Evolutionary conservation across 495 filamentous ascomycete species (phyloP).

Genomic region (Melanomma pulvis-pyrius): DNA sequence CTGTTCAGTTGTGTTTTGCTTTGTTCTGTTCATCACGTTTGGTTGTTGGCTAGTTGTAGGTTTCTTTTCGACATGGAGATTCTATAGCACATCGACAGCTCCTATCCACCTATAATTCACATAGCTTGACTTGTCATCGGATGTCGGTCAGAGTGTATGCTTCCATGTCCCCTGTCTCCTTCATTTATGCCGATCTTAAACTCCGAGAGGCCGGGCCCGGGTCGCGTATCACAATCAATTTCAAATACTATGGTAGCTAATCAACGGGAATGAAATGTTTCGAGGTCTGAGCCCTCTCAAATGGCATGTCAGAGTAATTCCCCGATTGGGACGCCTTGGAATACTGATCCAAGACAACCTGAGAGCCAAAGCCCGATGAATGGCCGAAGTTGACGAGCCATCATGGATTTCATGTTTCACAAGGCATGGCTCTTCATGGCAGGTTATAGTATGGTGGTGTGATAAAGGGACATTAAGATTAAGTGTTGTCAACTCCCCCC

Average conservation of each 20-base stretch:
- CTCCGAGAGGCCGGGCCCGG: slow-evolving; percentile 5
- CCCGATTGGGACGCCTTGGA: not conserved
- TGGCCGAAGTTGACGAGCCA: not conserved
- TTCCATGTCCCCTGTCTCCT: not conserved
- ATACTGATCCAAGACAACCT: too few relatives aligned
- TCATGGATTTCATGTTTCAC: not conserved
- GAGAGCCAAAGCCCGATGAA: not conserved
- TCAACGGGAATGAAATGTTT: slow-evolving; percentile 2
- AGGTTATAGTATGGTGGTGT: not conserved
- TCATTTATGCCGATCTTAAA: slow-evolving; percentile 21
- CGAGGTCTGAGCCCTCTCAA: not conserved
- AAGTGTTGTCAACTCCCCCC: not conserved
- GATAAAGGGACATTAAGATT: slow-evolving; percentile 7
- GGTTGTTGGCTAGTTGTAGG: too few relatives aligned
- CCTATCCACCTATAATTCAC: too few relatives aligned
- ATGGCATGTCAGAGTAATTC: not conserved
- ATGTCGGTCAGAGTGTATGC: too few relatives aligned
- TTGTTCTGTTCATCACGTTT: too few relatives aligned
- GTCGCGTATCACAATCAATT: slow-evolving; percentile 14
- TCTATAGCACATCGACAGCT: too few relatives aligned
- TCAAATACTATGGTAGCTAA: slow-evolving; percentile 6
- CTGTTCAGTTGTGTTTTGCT: too few relatives aligned
- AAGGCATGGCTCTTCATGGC: not conserved
- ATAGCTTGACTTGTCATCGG: too few relatives aligned
- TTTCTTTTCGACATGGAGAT: too few relatives aligned